Evolutionary conservation across 371 early-diverging fungal genomes (phyloP).

Genomic region (Basidiobolus meristosporus): DNA sequence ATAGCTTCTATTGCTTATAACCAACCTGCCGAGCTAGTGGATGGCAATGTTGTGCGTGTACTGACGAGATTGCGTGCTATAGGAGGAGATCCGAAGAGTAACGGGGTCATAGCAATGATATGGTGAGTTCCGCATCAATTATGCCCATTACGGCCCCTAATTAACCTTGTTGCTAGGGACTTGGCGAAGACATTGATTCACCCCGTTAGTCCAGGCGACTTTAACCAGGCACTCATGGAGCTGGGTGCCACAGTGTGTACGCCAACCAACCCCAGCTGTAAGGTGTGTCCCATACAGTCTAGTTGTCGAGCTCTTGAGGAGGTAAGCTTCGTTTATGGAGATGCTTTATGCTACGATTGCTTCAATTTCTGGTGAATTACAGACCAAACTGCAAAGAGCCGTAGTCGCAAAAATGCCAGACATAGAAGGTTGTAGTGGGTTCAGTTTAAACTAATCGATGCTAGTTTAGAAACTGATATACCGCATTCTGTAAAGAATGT

Average conservation of each 20-base stretch:
- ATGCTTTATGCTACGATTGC: neutral
- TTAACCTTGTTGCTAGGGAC: constrained; percentile 22
- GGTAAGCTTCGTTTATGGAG: constrained; percentile 9
- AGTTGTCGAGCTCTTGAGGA: constrained; percentile 38
- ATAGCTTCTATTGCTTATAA: constrained; percentile 56
- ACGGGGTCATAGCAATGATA: constrained; percentile 25
- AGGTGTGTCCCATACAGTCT: constrained; percentile 34
- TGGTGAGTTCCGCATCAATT: constrained; percentile 19
- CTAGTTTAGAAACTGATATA: neutral
- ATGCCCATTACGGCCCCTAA: neutral
- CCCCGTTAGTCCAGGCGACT: constrained; percentile 41
- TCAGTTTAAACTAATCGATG: neutral
- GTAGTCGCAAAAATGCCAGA: neutral
- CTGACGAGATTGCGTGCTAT: constrained; percentile 43
- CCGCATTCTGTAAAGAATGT: constrained; percentile 3
- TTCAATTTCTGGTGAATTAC: neutral
- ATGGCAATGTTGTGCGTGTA: constrained; percentile 70
- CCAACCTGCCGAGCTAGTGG: constrained; percentile 38
- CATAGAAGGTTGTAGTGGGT: neutral
- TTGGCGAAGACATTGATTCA: constrained; percentile 35
- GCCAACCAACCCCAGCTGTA: constrained; percentile 47
- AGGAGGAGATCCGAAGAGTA: constrained; percentile 47
- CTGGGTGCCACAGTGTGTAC: constrained; percentile 64
- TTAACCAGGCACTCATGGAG: constrained; percentile 76
- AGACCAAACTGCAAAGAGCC: neutral